Evolutionary conservation across 2,329 filamentous ascomycete species (phyloP).

Genomic region (Talaromyces islandicus): DNA sequence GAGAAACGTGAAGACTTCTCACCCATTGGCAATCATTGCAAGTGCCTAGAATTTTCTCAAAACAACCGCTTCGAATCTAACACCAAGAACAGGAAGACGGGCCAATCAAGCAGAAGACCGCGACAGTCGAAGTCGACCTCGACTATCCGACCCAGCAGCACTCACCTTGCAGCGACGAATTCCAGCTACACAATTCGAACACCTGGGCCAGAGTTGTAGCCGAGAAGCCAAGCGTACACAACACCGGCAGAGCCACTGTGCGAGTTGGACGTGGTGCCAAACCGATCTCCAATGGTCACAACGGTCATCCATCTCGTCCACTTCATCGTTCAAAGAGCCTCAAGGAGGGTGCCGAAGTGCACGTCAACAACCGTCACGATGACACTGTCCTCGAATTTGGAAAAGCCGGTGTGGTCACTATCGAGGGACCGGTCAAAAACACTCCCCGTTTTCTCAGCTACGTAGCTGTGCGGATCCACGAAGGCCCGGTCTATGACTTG

Average conservation of each 20-base stretch:
- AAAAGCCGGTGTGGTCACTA: conserved; percentile 23
- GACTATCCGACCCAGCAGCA: neutral
- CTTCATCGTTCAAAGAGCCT: neutral
- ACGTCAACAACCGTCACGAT: neutral
- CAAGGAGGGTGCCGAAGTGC: neutral
- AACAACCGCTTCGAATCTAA: neutral
- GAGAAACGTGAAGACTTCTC: neutral
- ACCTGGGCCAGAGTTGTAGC: neutral
- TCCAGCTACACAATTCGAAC: neutral
- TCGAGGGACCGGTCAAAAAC: conserved; percentile 17
- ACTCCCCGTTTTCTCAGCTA: conserved; percentile 20
- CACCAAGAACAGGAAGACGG: neutral
- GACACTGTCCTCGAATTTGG: conserved; percentile 14
- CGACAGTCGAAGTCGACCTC: neutral
- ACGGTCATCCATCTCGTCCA: neutral
- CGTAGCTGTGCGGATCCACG: conserved; percentile 31
- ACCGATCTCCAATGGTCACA: neutral
- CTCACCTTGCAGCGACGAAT: neutral
- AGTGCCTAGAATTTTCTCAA: neutral
- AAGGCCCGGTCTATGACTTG: conserved; percentile 36
- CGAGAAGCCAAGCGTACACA: neutral
- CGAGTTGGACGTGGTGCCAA: neutral
- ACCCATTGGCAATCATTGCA: neutral
- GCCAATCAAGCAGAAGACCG: neutral
- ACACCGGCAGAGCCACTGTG: neutral